A percentile compares a stretch with the other conserved stretches of the same genome.
These are phyloP conservation scores for Martiniozyma asiatica DNA, from an alignment of 1,139 yeast genomes.

Conservation along the genomic window DNA sequence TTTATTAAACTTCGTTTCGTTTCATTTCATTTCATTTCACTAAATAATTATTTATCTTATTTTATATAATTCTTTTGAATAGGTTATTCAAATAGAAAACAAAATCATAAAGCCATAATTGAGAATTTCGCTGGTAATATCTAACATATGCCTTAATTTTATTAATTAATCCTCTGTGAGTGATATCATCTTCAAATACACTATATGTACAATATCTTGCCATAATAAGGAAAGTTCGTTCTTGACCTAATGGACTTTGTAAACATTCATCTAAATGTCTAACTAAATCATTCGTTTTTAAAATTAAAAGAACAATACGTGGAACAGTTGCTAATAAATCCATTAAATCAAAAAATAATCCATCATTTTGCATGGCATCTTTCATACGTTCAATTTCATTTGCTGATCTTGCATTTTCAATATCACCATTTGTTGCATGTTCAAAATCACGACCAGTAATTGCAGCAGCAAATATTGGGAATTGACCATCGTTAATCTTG, in stretches of 20 bases:
- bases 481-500: conserved; percentile 66
- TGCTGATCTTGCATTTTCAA: conserved; percentile 40
- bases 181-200: conserved; percentile 60
- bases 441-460: conserved; percentile 78
- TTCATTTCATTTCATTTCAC: too few relatives aligned
- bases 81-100: conserved; percentile 1
- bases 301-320: conserved; percentile 66
- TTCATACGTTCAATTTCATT: conserved; percentile 59
- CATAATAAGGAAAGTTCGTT: conserved; percentile 78
- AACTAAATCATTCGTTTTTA: conserved; percentile 90
- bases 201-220: conserved; percentile 81
- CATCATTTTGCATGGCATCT: conserved; percentile 43
- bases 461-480: conserved; percentile 81
- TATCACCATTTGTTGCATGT: conserved; percentile 65
- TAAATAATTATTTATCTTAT: too few relatives aligned
- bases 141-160: too few relatives aligned
- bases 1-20: too few relatives aligned
- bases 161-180: too few relatives aligned
- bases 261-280: conserved; percentile 78
- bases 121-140: too few relatives aligned
- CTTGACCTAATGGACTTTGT: conserved; percentile 76
- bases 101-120: too few relatives aligned
- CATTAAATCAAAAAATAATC: conserved; percentile 69
- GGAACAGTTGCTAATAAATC: conserved; percentile 71
- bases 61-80: too few relatives aligned